Conservation (phyloP, 176 grass and related monocot genomes). For the Oryza brachyantha region DNA sequence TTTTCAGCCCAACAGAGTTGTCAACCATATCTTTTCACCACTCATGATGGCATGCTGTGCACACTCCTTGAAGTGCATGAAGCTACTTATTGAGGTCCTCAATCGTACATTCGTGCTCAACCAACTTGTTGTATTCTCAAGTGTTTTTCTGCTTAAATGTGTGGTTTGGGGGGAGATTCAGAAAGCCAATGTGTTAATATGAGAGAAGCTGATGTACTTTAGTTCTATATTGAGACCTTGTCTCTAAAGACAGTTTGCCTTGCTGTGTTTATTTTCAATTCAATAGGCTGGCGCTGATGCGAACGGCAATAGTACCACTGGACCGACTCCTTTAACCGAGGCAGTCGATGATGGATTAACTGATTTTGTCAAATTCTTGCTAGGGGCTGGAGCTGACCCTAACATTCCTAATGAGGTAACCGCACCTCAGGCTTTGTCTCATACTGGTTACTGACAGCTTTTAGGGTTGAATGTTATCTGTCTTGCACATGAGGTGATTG, state of each 20-base stretch:
- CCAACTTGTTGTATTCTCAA: neutral
- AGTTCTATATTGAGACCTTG: neutral
- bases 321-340: slow-evolving; percentile 23
- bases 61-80: slow-evolving; percentile 27
- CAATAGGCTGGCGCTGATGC: slow-evolving; percentile 48
- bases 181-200: neutral
- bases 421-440: neutral
- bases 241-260: neutral
- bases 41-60: slow-evolving; percentile 26
- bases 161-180: neutral
- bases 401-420: slow-evolving; percentile 39
- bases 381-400: slow-evolving; percentile 47
- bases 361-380: slow-evolving; percentile 34
- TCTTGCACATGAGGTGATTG: neutral
- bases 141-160: neutral
- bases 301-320: slow-evolving; percentile 15
- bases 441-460: neutral
- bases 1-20: slow-evolving; percentile 28
- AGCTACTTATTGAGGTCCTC: slow-evolving; percentile 33
- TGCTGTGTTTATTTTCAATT: neutral
- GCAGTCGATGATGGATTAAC: slow-evolving; percentile 30
- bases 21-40: slow-evolving; percentile 23
- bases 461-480: neutral
- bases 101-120: neutral
- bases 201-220: neutral